Evolutionary conservation across 129 eudicot genomes (phyloP).

Genomic region (Apium graveolens): DNA sequence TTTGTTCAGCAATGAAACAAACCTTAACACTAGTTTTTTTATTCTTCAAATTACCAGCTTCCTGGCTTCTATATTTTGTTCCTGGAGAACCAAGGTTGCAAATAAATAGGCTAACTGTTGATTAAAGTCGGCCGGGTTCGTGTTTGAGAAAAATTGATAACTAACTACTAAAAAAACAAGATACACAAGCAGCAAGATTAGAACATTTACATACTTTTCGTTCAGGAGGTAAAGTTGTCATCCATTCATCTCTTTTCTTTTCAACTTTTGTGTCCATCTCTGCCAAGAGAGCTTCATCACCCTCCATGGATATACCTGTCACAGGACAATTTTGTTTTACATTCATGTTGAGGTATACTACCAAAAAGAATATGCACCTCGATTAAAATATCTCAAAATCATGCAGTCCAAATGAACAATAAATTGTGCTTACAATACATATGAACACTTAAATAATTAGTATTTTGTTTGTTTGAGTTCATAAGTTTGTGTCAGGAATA

Average conservation of each 20-base stretch:
- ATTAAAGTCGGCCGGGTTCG: background rate
- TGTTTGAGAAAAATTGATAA: background rate
- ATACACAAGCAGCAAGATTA: background rate
- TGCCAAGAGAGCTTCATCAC: constrained; percentile 89
- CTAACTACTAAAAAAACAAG: background rate
- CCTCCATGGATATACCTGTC: constrained; percentile 91
- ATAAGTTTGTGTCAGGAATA: background rate
- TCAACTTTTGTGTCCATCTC: constrained; percentile 69
- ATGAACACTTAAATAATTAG: background rate
- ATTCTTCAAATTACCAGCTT: background rate
- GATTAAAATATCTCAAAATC: background rate
- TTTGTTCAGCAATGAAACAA: background rate
- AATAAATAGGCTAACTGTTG: background rate
- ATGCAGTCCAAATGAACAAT: background rate
- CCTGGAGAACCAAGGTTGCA: background rate
- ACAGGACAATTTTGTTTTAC: constrained; percentile 17
- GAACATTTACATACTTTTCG: constrained; percentile 45
- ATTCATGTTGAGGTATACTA: constrained; percentile 9
- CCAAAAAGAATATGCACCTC: background rate
- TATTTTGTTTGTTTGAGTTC: background rate
- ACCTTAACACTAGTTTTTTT: background rate
- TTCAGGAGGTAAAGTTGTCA: constrained; percentile 94
- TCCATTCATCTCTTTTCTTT: constrained; percentile 89
- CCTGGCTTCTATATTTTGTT: background rate
- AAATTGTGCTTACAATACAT: background rate